These are phyloP conservation scores for Cercospora brassicicola DNA, from an alignment of 2,329 filamentous ascomycete genomes.

Conservation along the genomic window DNA sequence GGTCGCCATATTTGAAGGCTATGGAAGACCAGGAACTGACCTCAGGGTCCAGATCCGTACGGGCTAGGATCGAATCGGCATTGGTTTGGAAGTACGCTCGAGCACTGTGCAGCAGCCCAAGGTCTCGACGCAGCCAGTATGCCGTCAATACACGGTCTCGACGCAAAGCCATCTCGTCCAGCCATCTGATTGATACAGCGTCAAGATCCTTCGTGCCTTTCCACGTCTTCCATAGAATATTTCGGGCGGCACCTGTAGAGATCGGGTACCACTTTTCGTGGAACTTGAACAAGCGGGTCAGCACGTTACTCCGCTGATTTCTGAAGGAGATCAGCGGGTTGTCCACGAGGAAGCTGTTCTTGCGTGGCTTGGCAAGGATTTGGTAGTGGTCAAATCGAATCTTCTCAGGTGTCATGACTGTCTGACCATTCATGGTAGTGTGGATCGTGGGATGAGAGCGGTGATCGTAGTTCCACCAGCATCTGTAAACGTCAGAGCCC, in stretches of 20 bases:
- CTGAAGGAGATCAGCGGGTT: constrained; percentile 14
- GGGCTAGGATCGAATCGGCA: constrained; percentile 54
- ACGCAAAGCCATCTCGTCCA: constrained; percentile 12
- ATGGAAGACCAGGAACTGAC: constrained; percentile 56
- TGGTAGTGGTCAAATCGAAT: constrained; percentile 4
- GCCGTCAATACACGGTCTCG: constrained; percentile 1
- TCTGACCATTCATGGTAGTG: constrained; percentile 13
- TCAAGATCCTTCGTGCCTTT: constrained; percentile 12
- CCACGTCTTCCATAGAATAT: constrained; percentile 15
- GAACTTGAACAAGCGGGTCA: constrained; percentile 4
- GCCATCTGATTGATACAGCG: constrained; percentile 14
- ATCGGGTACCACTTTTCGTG: constrained; percentile 12
- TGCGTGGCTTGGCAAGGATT: constrained; percentile 7
- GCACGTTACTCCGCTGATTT: neutral
- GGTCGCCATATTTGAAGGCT: constrained; percentile 53
- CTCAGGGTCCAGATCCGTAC: constrained; percentile 52
- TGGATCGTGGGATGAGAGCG: constrained; percentile 15
- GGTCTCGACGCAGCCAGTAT: constrained; percentile 13
- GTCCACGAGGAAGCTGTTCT: constrained; percentile 7
- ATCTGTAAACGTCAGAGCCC: constrained; percentile 6
- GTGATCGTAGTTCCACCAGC: constrained; percentile 17
- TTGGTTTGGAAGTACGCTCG: constrained; percentile 44
- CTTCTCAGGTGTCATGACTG: constrained; percentile 1
- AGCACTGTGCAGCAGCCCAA: constrained; percentile 12
- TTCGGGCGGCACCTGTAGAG: constrained; percentile 9